phyloP scores from a whole-genome alignment of 1,284 basidiomycete species.

The Pascua guehoae region DNA sequence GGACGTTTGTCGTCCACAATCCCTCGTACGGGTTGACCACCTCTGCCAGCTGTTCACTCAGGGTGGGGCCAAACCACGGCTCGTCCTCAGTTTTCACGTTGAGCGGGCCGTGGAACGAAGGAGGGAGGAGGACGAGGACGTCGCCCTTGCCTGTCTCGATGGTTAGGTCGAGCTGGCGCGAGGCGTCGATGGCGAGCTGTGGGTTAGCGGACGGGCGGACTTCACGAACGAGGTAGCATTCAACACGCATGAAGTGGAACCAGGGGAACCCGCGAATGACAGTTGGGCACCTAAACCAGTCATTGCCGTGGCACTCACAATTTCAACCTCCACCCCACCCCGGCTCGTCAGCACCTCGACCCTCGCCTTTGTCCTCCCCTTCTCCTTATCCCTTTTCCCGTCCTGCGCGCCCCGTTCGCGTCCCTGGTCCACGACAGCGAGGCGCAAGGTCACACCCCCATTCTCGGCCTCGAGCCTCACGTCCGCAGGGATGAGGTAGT shows the following conservation, averaged over 20 bases:
- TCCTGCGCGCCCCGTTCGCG: conserved; percentile 1
- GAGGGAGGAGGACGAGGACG: conserved; percentile 37
- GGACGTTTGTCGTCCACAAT: conserved; percentile 33
- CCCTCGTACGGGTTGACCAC: conserved; percentile 28
- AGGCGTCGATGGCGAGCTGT: conserved; percentile 33
- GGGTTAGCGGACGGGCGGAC: no score
- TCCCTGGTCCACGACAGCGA: conserved; percentile 34
- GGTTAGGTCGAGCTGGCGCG: conserved; percentile 16
- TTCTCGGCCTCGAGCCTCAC: conserved; percentile 32
- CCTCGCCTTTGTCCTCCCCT: conserved; percentile 34
- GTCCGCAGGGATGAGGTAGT: conserved; percentile 35
- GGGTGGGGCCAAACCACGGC: conserved; percentile 22
- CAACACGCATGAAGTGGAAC: no score
- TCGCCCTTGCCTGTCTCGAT: conserved; percentile 39
- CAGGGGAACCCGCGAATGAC: no score
- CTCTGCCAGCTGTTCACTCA: conserved; percentile 23
- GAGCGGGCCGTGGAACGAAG: conserved; percentile 34
- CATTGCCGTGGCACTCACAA: conserved; percentile 23
- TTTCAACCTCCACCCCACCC: conserved; percentile 38
- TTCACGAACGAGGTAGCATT: no score
- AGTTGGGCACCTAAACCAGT: neutral
- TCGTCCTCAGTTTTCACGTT: conserved; percentile 6
- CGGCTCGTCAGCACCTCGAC: conserved; percentile 30
- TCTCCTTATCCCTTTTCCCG: conserved; percentile 10
- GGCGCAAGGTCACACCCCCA: conserved; percentile 31